Conservation (phyloP, 2,329 filamentous ascomycete species). For the Esteya vermicola region DNA sequence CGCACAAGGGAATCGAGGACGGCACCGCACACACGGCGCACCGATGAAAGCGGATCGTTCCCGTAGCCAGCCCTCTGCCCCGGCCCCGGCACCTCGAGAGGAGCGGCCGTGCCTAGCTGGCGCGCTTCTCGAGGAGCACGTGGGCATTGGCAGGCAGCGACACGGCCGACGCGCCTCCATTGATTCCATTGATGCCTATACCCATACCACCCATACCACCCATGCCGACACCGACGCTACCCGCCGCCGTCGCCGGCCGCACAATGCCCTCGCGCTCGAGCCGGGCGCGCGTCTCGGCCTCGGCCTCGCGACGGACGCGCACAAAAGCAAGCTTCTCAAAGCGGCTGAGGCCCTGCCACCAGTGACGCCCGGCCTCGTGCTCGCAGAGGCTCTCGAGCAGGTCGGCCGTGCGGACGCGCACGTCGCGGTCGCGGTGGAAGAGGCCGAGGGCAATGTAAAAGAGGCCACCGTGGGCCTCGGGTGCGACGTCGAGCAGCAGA, state of each 20-base stretch:
- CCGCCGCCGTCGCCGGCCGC: too few relatives aligned
- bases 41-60: too few relatives aligned
- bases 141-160: neutral
- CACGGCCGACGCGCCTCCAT: too few relatives aligned
- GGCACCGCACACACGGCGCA: too few relatives aligned
- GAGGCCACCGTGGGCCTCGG: constrained; percentile 73
- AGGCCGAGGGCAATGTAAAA: constrained; percentile 86
- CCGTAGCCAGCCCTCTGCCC: too few relatives aligned
- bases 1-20: too few relatives aligned
- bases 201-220: too few relatives aligned
- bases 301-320: constrained; percentile 55
- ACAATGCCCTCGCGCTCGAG: too few relatives aligned
- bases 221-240: too few relatives aligned
- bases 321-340: constrained; percentile 82
- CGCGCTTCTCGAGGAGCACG: constrained; percentile 32
- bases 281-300: constrained; percentile 33
- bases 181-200: too few relatives aligned
- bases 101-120: constrained; percentile 23
- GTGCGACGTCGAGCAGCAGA: constrained; percentile 67
- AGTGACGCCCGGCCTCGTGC: constrained; percentile 85
- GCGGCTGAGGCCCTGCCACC: constrained; percentile 73
- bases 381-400: constrained; percentile 69
- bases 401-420: constrained; percentile 63
- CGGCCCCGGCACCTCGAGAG: too few relatives aligned
- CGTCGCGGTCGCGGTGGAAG: constrained; percentile 76